phyloP scores from a whole-genome alignment of 345 rosid genomes.

The Euclidium syriacum region DNA sequence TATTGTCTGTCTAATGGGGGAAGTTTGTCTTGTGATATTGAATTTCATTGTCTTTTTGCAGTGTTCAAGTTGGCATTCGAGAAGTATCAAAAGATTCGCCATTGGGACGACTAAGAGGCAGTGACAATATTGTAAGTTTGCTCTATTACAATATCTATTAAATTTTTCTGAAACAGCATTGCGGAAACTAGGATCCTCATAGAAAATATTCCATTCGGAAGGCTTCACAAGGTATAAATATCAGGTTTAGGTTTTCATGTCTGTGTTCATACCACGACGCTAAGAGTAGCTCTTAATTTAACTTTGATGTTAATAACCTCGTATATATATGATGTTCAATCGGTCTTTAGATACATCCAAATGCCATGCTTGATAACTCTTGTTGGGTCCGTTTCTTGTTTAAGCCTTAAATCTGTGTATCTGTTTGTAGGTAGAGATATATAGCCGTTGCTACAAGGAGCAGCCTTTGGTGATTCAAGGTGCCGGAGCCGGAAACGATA shows the following conservation, averaged over 20 bases:
- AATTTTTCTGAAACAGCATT: not conserved
- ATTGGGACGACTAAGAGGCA: conserved; percentile 86
- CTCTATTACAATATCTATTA: not conserved
- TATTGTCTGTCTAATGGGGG: not conserved
- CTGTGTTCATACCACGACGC: no score
- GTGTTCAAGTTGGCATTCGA: conserved; percentile 88
- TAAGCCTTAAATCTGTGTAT: no score
- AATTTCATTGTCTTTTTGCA: conserved; percentile 25
- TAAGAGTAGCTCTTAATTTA: no score
- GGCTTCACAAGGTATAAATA: no score
- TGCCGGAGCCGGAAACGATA: conserved; percentile 95
- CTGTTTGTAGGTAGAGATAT: conserved; percentile 72
- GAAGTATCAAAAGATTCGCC: conserved; percentile 77
- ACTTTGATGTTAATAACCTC: no score
- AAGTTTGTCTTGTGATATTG: not conserved
- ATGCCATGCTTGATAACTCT: no score
- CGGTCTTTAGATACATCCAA: no score
- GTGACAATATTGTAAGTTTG: conserved; percentile 77
- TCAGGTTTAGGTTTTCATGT: no score
- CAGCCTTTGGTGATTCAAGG: conserved; percentile 94
- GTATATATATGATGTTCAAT: no score
- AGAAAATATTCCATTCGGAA: no score
- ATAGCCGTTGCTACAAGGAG: conserved; percentile 68
- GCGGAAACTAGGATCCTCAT: no score
- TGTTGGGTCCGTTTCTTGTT: no score